phyloP scores from a whole-genome alignment of 2,329 filamentous ascomycete genomes.

The Exophiala dermatitidis region DNA sequence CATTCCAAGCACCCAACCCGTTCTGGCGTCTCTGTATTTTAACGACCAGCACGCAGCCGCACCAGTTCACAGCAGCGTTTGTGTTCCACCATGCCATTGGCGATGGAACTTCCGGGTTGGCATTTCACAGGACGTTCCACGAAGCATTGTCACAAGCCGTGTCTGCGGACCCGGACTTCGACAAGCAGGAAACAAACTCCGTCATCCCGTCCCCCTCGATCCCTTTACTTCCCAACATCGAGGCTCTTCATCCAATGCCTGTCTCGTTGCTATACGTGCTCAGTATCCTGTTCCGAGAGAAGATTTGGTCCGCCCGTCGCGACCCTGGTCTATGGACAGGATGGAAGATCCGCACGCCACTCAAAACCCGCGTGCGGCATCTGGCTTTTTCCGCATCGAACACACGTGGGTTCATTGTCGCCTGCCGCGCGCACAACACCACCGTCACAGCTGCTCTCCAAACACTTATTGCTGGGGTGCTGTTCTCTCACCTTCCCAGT shows the following conservation, averaged over 20 bases:
- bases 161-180: constrained; percentile 26
- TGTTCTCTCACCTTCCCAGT: constrained; percentile 32
- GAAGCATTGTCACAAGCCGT: constrained; percentile 34
- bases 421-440: constrained; percentile 35
- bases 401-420: constrained; percentile 29
- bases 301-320: constrained; percentile 1
- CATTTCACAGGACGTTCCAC: constrained; percentile 45
- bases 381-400: constrained; percentile 28
- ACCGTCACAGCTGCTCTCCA: constrained; percentile 40
- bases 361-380: constrained; percentile 11
- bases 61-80: constrained; percentile 39
- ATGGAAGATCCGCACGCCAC: constrained; percentile 29
- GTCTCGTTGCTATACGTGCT: constrained; percentile 23
- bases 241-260: constrained; percentile 7
- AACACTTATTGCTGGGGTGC: constrained; percentile 34
- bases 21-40: constrained; percentile 43
- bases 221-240: constrained; percentile 32
- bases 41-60: constrained; percentile 23
- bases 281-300: constrained; percentile 34
- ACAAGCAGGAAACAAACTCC: constrained; percentile 21
- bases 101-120: constrained; percentile 41
- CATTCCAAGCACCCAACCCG: constrained; percentile 34
- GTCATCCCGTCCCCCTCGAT: constrained; percentile 28
- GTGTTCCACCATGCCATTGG: constrained; percentile 45
- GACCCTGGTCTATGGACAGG: constrained; percentile 36